Percentiles rank a stretch among this genome's conserved stretches.
Evolutionary conservation across 2,329 filamentous ascomycete species (phyloP).

Genomic region (Xylariaceae sp.): DNA sequence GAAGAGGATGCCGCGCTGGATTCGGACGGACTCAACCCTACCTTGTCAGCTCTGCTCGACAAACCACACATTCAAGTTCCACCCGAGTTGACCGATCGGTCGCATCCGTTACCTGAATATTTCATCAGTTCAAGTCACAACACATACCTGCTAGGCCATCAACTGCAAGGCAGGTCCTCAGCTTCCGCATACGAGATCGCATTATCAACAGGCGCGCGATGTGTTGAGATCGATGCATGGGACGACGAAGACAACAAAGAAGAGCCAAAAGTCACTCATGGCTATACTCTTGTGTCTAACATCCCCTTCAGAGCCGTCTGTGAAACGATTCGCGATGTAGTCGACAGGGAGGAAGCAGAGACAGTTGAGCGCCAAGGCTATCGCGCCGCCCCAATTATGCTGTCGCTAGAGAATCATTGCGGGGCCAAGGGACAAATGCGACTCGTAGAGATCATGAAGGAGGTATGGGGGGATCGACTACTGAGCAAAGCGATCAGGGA

Average conservation of each 20-base stretch:
- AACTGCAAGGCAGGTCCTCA: conserved; percentile 63
- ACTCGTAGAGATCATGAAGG: conserved; percentile 63
- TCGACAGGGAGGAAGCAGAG: conserved; percentile 55
- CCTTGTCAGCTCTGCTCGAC: conserved; percentile 51
- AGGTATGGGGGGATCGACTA: conserved; percentile 60
- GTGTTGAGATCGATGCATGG: conserved; percentile 74
- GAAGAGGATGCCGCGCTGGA: conserved; percentile 47
- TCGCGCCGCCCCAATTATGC: conserved; percentile 54
- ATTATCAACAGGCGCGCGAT: conserved; percentile 61
- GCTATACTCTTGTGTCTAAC: conserved; percentile 65
- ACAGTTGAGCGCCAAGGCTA: conserved; percentile 38
- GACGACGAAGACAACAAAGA: conserved; percentile 58
- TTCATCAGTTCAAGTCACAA: conserved; percentile 73
- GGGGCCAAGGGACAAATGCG: conserved; percentile 55
- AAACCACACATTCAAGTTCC: conserved; percentile 59
- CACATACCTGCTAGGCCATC: conserved; percentile 68
- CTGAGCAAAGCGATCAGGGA: conserved; percentile 56
- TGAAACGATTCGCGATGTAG: conserved; percentile 61
- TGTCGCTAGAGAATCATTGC: conserved; percentile 70
- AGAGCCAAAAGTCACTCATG: conserved; percentile 70
- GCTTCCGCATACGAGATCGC: conserved; percentile 63
- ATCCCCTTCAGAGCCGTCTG: conserved; percentile 64
- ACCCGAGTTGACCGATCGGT: conserved; percentile 51
- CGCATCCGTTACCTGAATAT: conserved; percentile 64
- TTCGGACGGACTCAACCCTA: conserved; percentile 40